Percentiles rank a stretch among this genome's conserved stretches.
Evolutionary conservation across 1,284 basidiomycete genomes (phyloP).

Genomic region (Pulchroboletus neoregius): DNA sequence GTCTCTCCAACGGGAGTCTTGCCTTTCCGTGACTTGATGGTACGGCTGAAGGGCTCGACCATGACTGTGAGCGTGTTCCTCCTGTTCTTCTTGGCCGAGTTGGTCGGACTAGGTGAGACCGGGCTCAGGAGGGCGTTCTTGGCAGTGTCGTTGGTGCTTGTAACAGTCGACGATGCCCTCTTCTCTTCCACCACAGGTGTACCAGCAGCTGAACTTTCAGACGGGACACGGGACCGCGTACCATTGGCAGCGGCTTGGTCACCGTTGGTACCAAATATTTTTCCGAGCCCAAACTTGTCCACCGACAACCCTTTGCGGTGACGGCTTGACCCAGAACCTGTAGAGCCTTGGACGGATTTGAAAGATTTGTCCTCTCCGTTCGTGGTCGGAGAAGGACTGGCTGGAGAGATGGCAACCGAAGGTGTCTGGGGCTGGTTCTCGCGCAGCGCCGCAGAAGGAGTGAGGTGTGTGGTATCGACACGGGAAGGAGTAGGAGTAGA

Average conservation of each 20-base stretch:
- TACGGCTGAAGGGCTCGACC: slow-evolving; percentile 69
- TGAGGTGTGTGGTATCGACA: slow-evolving; percentile 22
- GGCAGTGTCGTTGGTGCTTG: slow-evolving; percentile 10
- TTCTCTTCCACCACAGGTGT: slow-evolving; percentile 24
- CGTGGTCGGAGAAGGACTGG: slow-evolving; percentile 43
- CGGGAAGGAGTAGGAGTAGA: slow-evolving; percentile 17
- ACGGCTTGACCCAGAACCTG: slow-evolving; percentile 44
- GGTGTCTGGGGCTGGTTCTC: slow-evolving; percentile 34
- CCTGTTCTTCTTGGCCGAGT: slow-evolving; percentile 52
- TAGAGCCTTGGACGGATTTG: slow-evolving; percentile 34
- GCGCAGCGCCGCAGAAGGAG: slow-evolving; percentile 23
- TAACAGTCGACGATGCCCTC: slow-evolving; percentile 7
- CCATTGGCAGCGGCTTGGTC: slow-evolving; percentile 29
- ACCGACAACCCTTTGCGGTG: slow-evolving; percentile 62
- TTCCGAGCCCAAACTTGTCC: slow-evolving; percentile 72
- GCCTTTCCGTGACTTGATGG: slow-evolving; percentile 49
- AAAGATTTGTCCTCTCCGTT: slow-evolving; percentile 38
- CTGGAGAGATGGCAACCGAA: slow-evolving; percentile 44
- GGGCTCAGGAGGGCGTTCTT: slow-evolving; percentile 38
- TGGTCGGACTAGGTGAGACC: slow-evolving; percentile 25
- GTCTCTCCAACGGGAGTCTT: slow-evolving; percentile 37
- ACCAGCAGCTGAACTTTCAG: slow-evolving; percentile 37
- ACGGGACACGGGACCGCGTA: slow-evolving; percentile 38
- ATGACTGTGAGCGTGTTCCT: slow-evolving; percentile 80
- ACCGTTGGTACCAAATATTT: slow-evolving; percentile 47